A percentile compares a stretch with the other conserved stretches of the same genome.
Evolutionary conservation across 257 asterid genomes (phyloP).

Genomic region (Fraxinus cuspidata): DNA sequence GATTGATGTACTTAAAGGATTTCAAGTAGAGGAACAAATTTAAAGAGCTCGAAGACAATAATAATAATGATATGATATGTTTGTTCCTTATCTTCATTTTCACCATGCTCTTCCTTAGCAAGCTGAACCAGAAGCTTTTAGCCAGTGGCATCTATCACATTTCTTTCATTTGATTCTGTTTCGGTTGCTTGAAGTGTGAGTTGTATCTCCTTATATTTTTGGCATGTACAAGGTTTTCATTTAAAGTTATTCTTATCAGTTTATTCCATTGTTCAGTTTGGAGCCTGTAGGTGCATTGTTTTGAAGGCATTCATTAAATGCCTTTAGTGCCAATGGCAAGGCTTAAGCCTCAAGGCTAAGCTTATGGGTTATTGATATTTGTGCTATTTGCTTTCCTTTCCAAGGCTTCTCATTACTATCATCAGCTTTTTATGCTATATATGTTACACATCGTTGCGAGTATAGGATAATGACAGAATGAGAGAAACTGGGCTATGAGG

Average conservation of each 20-base stretch:
- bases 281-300: background rate
- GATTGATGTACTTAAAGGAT: background rate
- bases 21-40: background rate
- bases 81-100: background rate
- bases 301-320: background rate
- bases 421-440: background rate
- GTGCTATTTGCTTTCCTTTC: background rate
- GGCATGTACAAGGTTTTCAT: background rate
- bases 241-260: conserved; percentile 4
- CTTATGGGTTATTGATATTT: background rate
- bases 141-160: background rate
- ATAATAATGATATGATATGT: background rate
- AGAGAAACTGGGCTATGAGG: background rate
- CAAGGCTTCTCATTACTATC: background rate
- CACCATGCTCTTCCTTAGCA: background rate
- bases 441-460: background rate
- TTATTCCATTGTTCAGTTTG: background rate
- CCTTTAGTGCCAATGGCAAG: background rate
- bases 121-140: conserved; percentile 11
- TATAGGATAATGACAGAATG: background rate
- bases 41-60: background rate
- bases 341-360: background rate
- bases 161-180: background rate
- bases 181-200: background rate
- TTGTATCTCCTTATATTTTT: background rate